These are phyloP conservation scores for Fragaria vesca DNA, from an alignment of 306 rosid genomes.

Conservation along the genomic window DNA sequence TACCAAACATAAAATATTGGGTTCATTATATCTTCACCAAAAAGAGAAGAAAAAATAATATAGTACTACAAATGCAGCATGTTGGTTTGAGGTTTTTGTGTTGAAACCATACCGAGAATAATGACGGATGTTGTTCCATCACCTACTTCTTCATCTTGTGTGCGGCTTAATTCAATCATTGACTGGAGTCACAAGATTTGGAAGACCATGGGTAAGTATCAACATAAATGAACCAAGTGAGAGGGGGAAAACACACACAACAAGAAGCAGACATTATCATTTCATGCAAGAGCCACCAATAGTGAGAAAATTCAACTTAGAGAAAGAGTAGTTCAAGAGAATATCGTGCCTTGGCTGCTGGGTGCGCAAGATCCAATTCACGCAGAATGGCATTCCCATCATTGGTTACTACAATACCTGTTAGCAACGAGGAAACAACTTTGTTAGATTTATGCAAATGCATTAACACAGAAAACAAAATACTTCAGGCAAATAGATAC, in stretches of 20 bases:
- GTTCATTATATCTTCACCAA: not conserved
- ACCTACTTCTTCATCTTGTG: slow-evolving; percentile 98
- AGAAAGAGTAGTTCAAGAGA: slow-evolving; percentile 15
- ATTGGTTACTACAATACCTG: slow-evolving; percentile 96
- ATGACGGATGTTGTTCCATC: slow-evolving; percentile 98
- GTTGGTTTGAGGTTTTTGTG: not conserved
- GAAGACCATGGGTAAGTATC: not conserved
- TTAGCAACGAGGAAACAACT: slow-evolving; percentile 10
- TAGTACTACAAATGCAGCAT: not conserved
- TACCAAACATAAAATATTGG: not conserved
- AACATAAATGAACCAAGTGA: slow-evolving; percentile 13
- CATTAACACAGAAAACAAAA: not conserved
- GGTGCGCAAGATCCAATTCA: slow-evolving; percentile 92
- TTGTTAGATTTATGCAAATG: not conserved
- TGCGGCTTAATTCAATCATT: slow-evolving; percentile 94
- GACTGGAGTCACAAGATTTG: slow-evolving; percentile 47
- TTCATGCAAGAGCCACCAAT: not conserved
- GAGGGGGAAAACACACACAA: not conserved
- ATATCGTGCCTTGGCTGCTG: slow-evolving; percentile 82
- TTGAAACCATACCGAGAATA: slow-evolving; percentile 69
- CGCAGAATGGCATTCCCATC: slow-evolving; percentile 98
- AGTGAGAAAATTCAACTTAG: not conserved
- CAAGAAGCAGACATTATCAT: not conserved
- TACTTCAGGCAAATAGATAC: not conserved
- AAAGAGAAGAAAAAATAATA: not conserved